These are phyloP conservation scores for Suillus occidentalis DNA, from an alignment of 768 basidiomycete species.

Conservation along the genomic window DNA sequence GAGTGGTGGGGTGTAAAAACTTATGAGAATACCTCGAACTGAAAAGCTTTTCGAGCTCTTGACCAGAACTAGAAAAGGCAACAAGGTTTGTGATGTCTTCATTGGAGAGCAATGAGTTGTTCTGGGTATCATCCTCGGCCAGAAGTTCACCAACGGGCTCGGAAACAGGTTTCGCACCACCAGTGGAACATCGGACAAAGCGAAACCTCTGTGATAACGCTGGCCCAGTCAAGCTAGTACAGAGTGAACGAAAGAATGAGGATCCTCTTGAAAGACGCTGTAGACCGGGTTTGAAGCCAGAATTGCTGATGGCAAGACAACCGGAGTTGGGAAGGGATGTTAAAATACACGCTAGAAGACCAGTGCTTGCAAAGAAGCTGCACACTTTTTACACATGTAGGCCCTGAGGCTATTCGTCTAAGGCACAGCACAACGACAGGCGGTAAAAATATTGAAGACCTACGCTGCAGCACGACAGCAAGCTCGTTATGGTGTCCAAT, in stretches of 20 bases:
- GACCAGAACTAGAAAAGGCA: constrained; percentile 16
- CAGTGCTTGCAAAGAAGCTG: too few species aligned
- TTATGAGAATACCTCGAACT: constrained; percentile 22
- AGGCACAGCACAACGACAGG: too few species aligned
- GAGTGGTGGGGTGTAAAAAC: not conserved
- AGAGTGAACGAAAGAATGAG: constrained; percentile 19
- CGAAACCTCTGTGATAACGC: constrained; percentile 28
- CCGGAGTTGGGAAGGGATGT: too few species aligned
- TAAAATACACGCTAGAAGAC: too few species aligned
- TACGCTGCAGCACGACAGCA: too few species aligned
- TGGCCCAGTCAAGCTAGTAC: constrained; percentile 26
- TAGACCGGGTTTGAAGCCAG: constrained; percentile 19
- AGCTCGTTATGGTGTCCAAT: too few species aligned
- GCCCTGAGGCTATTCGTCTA: too few species aligned
- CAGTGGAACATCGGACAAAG: constrained; percentile 18
- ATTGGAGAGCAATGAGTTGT: constrained; percentile 17
- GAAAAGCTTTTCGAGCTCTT: constrained; percentile 16
- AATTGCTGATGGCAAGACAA: constrained; percentile 19
- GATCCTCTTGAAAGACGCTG: constrained; percentile 20
- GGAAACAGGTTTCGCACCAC: not conserved
- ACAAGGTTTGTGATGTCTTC: constrained; percentile 22
- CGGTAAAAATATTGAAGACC: too few species aligned
- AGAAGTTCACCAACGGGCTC: constrained; percentile 2
- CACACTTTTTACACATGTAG: too few species aligned
- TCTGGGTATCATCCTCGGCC: constrained; percentile 14